These are phyloP conservation scores for Colletotrichum sp. DNA, from an alignment of 2,329 filamentous ascomycete genomes.

Conservation along the genomic window DNA sequence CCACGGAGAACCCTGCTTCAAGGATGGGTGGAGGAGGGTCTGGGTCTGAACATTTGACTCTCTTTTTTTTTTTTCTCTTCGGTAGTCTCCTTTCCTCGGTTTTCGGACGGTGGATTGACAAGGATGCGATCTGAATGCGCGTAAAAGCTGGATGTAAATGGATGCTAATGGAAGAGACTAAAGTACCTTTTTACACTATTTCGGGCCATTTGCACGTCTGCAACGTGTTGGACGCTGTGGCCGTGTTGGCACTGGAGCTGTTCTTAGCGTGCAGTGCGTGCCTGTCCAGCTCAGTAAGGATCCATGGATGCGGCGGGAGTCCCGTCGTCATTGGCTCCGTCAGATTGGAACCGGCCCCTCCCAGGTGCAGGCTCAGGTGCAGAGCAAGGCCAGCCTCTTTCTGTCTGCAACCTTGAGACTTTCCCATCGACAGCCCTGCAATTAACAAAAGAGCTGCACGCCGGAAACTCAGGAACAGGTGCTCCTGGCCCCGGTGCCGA, in stretches of 20 bases:
- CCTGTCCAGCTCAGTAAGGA: neutral
- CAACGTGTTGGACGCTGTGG: neutral
- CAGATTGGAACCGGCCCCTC: slow-evolving; percentile 8
- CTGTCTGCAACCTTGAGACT: neutral
- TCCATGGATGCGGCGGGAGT: neutral
- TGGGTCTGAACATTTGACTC: neutral
- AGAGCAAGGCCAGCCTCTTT: neutral
- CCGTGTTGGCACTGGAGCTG: neutral
- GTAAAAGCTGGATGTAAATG: neutral
- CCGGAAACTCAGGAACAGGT: slow-evolving; percentile 1
- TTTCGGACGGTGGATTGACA: neutral
- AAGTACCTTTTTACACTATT: neutral
- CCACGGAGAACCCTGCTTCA: slow-evolving; percentile 11
- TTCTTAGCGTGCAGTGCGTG: neutral
- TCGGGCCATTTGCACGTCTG: neutral
- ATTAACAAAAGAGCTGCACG: neutral
- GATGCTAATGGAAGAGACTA: neutral
- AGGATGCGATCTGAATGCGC: neutral
- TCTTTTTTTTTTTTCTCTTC: neutral
- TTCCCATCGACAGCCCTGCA: slow-evolving; percentile 8
- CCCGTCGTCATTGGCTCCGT: slow-evolving; percentile 14
- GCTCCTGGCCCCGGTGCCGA: neutral
- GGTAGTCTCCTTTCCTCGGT: neutral
- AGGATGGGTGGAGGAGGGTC: neutral
- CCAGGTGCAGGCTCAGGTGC: neutral